Evolutionary conservation across 164 flowering plant species (phyloP).

Genomic region (Santalum album): DNA sequence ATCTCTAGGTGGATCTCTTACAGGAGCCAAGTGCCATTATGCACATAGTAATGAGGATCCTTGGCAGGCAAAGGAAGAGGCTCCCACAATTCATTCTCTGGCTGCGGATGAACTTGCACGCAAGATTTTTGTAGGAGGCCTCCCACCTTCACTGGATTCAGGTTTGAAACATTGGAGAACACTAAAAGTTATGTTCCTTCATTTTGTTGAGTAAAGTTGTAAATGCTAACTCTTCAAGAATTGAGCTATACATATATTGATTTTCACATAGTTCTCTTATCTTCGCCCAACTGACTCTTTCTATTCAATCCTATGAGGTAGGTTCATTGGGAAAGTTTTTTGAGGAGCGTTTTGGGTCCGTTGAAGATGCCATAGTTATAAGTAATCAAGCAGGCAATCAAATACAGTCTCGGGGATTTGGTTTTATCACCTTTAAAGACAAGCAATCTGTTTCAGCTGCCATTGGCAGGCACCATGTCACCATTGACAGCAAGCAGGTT

Average conservation of each 20-base stretch:
- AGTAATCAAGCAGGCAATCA: conserved; percentile 15
- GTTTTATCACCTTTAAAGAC: conserved; percentile 42
- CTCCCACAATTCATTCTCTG: conserved; percentile 4
- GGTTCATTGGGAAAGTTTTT: conserved; percentile 28
- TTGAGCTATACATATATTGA: too few species aligned
- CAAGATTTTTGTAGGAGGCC: conserved; percentile 50
- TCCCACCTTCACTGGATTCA: conserved; percentile 35
- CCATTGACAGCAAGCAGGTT: conserved; percentile 37
- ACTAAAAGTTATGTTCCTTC: too few species aligned
- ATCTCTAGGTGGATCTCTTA: conserved; percentile 33
- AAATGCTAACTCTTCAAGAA: too few species aligned
- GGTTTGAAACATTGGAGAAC: too few species aligned
- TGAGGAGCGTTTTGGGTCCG: conserved; percentile 41
- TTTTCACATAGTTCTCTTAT: too few species aligned
- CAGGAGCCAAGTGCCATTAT: conserved; percentile 40
- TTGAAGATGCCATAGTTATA: conserved; percentile 40
- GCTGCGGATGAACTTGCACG: conserved; percentile 15
- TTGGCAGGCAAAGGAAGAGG: conserved; percentile 11
- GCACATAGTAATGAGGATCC: conserved; percentile 31
- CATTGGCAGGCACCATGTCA: conserved; percentile 29
- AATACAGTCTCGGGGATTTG: conserved; percentile 45
- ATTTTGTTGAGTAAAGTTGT: too few species aligned
- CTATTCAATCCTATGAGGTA: conserved; percentile 16
- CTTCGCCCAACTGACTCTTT: background rate
- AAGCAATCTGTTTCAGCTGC: conserved; percentile 40